Base-by-base conservation (phyloP, 768 basidiomycete genomes). In the Suillus discolor region DNA sequence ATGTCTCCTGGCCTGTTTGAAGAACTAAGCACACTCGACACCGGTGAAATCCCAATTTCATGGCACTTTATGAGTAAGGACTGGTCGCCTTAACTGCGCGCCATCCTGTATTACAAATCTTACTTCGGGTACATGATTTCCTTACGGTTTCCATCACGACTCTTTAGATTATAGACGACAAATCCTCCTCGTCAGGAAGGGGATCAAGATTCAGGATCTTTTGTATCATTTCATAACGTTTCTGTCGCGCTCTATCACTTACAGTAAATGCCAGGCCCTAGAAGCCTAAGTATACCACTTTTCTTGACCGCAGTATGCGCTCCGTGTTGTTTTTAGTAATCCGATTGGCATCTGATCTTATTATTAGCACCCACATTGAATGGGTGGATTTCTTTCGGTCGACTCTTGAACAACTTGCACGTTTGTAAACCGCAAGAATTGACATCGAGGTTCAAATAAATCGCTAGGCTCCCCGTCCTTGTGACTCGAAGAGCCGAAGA, bases 1-100 rank as follows among this genome's bases (percentile, higher is more conserved):
- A 83, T 92, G 86, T 90, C 89, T 36, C 83, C 84, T 11, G 79
- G 80, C 8, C 72, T 89, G 41, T 92, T 92, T 76, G 4, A 84
- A 71, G 67, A 84, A 65, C 72, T 92, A 55, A 84, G 76, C 20
- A 34, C 71, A 6, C 83, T 89, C 54, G 73, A 68, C 65, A 72
- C 75, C 12, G 90, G 90, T 39, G 81, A 81, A 47, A 72, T 91
- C 42, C 64, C 71, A n/a, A 79, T 91, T 67, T 73, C 74, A 3
- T 92, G 90, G 91, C 72, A 87, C 68, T 90, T 87, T 79, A 82
- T 84, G 85, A 71, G 71, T 71, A 74, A 73, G 70, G 79, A 71
- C 62, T 85, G 80, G 80, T 69, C 68, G 5, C 83, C 83, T 15
- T 85, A 66, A 81, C 54, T 34, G 62, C 57, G 47, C 28, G 28